Evolutionary conservation across 75 land plant genomes (phyloP), one percentile per base, ranked within the genome.

Genomic region (Picea glauca): DNA sequence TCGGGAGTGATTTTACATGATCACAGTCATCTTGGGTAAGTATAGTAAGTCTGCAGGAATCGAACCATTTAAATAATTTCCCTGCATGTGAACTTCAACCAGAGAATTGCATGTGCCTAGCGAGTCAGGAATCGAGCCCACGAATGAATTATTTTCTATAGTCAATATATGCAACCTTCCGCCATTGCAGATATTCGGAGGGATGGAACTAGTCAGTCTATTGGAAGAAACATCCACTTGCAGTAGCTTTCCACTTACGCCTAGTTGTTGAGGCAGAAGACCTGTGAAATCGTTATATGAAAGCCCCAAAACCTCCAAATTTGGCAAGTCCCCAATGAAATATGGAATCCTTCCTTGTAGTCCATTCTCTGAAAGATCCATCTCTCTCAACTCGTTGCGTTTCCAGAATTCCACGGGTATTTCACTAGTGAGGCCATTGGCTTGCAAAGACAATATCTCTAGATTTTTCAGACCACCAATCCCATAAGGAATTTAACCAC

Each of bases 231-330:
- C 43, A 18, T 67, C 72, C 26, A 75, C 59, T 14, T 50, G 14
- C 31, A 75, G 2, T 26, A 75, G 76, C 46, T 35, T 40, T 6
- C 63, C 77, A 8, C 43, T 35, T 35, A 2, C 38, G 2, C 38
- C 38, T 2, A 35, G 38, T 35, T 35, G 38, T 2, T 35, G 38
- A 13, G 76, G 76, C 32, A 75, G 32, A 13, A 72, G 60, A 56
- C 93, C 91, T 15, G 91, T 91, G 81, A 94, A 87, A 81, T 90
- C 87, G 84, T 94, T 94, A 84, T 72, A 78, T 91, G 92, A 94
- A 32, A 94, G 87, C 14, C 76, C 58, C 5, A 94, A 78, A 11
- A n/a, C n/a, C n/a, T 92, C 85, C 84, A 91, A 68, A 62, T 87
- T 73, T 1, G 89, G 90, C 33, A 93, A 79, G 18, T 88, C 86